phyloP scores from a whole-genome alignment of 441 rosid genomes.

The Croton laevigatus region DNA sequence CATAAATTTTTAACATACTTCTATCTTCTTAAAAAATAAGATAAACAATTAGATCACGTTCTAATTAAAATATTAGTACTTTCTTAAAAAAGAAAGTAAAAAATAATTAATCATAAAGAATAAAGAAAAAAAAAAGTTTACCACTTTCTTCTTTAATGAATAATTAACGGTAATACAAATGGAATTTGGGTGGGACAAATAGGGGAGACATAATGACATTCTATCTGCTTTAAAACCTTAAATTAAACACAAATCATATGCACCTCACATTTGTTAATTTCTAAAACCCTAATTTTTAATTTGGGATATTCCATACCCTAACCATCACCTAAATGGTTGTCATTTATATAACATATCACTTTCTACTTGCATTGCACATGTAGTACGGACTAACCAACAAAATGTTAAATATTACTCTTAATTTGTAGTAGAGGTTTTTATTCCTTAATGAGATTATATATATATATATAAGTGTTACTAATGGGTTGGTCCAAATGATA shows the following conservation, averaged over 20 bases:
- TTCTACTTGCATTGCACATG: not conserved
- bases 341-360: not conserved
- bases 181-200: constrained; percentile 16
- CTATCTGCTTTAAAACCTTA: constrained; percentile 7
- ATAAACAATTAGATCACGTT: too few relatives aligned
- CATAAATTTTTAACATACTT: too few relatives aligned
- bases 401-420: too few relatives aligned
- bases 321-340: not conserved
- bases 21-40: too few relatives aligned
- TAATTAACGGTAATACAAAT: not conserved
- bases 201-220: constrained; percentile 21
- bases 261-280: not conserved
- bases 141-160: not conserved
- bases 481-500: too few relatives aligned
- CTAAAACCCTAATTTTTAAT: not conserved
- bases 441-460: too few relatives aligned
- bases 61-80: too few relatives aligned
- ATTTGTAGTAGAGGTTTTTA: too few relatives aligned
- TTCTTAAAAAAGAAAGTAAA: not conserved
- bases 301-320: not conserved
- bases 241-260: not conserved
- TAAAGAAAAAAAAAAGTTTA: not conserved
- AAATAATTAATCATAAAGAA: constrained; percentile 1
- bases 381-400: too few relatives aligned
- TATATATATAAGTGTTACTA: too few relatives aligned